Percentiles rank a stretch among this genome's conserved stretches.
Conservation (phyloP, 305 asterid genomes). For the Andrographis paniculata region DNA sequence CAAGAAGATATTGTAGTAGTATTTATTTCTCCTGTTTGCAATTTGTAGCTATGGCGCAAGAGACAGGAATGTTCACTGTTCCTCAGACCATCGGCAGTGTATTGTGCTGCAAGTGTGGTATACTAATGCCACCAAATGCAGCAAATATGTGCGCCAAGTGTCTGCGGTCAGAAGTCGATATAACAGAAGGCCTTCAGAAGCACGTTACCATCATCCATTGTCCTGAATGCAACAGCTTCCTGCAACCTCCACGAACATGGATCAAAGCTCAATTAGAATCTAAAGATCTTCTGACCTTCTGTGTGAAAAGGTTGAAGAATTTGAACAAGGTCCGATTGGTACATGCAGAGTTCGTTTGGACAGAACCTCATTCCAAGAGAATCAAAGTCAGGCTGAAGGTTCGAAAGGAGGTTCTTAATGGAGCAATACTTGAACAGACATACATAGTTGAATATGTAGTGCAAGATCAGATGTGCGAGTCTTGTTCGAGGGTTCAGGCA, state of each 20-base stretch:
- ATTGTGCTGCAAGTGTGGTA: slow-evolving; percentile 55
- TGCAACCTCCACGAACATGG: slow-evolving; percentile 61
- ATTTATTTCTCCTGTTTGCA: too few relatives aligned
- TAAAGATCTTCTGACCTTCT: slow-evolving; percentile 42
- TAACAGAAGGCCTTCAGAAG: slow-evolving; percentile 52
- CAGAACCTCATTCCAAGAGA: slow-evolving; percentile 63
- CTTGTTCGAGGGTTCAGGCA: slow-evolving; percentile 59
- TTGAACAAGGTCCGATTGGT: slow-evolving; percentile 40
- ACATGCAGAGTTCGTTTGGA: slow-evolving; percentile 53
- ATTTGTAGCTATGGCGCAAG: slow-evolving; percentile 26
- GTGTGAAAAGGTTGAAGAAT: slow-evolving; percentile 44
- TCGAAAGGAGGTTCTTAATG: slow-evolving; percentile 52
- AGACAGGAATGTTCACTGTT: slow-evolving; percentile 41
- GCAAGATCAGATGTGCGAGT: slow-evolving; percentile 63
- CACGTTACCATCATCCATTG: slow-evolving; percentile 34
- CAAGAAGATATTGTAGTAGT: too few relatives aligned
- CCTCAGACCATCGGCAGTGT: slow-evolving; percentile 39
- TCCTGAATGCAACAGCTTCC: slow-evolving; percentile 44
- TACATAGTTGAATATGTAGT: slow-evolving; percentile 49
- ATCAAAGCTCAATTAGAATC: slow-evolving; percentile 51
- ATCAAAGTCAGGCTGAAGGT: slow-evolving; percentile 50
- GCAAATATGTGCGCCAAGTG: slow-evolving; percentile 54
- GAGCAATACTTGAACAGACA: slow-evolving; percentile 56
- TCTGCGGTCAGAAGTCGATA: slow-evolving; percentile 44
- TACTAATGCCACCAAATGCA: slow-evolving; percentile 49